Base-by-base conservation (phyloP, 2,329 filamentous ascomycete genomes). In the Cladobotryum mycophilum region DNA sequence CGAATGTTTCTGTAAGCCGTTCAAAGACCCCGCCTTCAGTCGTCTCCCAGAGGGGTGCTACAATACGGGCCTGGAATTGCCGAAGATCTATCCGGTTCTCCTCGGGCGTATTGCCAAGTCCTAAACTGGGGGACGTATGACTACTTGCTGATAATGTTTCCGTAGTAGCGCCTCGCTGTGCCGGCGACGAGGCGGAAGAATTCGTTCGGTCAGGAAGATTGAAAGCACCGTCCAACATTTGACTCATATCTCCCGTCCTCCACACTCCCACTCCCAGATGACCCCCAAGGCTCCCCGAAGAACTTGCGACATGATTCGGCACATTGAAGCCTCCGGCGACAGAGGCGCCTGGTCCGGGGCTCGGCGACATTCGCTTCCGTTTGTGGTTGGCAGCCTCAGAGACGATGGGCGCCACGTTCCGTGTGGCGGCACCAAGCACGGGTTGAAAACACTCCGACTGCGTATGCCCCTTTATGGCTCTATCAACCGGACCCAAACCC, bases 101-200 rank as follows among this genome's bases (percentile, higher is more conserved):
- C 48, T 69, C 67, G 5, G 56, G 56, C 12, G 62, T 67, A 55
- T 66, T 69, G n/a, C 66, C 66, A n/a, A 67, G 61, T 61, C 66
- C 20, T 12, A 56, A 47, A 25, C 60, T 54, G 1, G 64, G 62
- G 5, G 66, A 67, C 9, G 64, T 62, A 35, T 67, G 60, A 33
- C 59, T 65, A 53, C 65, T 66, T 13, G 53, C 56, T 4, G 64
- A 61, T 13, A 53, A 41, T 4, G 58, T 57, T 33, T 56, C 61
- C 4, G 58, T 58, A 7, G 52, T 56, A 1, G 56, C 54, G 5
- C 49, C 56, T 11, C 59, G 56, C 14, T 62, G 57, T 1, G 49
- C 54, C 13, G 66, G 63, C 1, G 66, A 67, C 1, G 66, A 67
- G 8, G 62, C 60, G 1, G 66, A 67, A 3, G 66, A 66, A 37